A percentile compares a stretch with the other conserved stretches of the same genome.
Evolutionary conservation across 2,329 filamentous ascomycete species (phyloP).

Genomic region (Ophiostoma populinum): DNA sequence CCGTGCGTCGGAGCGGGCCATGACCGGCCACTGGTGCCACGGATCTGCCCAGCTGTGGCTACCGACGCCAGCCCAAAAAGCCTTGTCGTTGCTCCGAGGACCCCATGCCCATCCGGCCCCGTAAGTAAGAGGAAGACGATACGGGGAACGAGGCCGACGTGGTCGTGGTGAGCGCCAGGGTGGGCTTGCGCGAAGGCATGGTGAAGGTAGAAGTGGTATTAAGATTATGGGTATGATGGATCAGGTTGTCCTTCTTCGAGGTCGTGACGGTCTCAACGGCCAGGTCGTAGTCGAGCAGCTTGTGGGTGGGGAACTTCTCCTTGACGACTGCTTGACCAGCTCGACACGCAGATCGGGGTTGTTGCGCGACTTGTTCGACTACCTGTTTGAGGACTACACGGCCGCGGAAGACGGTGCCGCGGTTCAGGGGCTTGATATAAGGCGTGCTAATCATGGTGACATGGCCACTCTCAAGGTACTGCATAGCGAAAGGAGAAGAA

Average conservation of each 20-base stretch:
- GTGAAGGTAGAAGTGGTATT: too few relatives aligned
- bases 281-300: constrained; percentile 96
- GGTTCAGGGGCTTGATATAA: constrained; percentile 42
- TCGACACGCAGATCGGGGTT: constrained; percentile 99
- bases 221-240: too few relatives aligned
- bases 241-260: constrained; percentile 99
- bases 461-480: constrained; percentile 62
- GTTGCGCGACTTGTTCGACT: constrained; percentile 56
- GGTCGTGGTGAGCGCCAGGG: too few relatives aligned
- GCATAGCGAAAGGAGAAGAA: too few relatives aligned
- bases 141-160: too few relatives aligned
- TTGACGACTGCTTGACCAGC: constrained; percentile 96
- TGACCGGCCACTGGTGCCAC: constrained; percentile 12
- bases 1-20: constrained; percentile 34
- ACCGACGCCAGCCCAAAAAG: constrained; percentile 63
- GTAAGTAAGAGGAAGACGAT: constrained; percentile 62
- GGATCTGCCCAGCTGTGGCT: constrained; percentile 31
- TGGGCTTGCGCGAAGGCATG: too few relatives aligned
- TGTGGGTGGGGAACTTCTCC: constrained; percentile 93
- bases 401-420: constrained; percentile 52
- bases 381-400: constrained; percentile 49
- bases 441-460: constrained; percentile 42
- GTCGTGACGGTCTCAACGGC: constrained; percentile 97
- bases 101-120: constrained; percentile 86
- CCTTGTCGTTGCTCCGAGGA: constrained; percentile 46